phyloP scores from a whole-genome alignment of 306 rosid species.

The Lathyrus aphaca region DNA sequence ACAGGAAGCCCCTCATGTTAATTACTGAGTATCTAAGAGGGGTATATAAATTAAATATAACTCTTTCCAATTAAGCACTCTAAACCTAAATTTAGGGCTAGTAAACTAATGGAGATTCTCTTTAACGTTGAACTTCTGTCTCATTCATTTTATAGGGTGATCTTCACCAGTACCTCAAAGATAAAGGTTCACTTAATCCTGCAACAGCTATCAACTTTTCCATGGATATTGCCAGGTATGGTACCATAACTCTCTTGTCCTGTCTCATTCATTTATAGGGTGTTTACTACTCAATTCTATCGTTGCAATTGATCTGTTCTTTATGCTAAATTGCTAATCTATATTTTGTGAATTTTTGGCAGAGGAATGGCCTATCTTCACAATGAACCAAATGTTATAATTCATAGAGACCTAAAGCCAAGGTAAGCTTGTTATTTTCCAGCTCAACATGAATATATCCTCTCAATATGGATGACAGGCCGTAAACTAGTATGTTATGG shows the following conservation, averaged over 20 bases:
- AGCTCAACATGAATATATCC: slow-evolving; percentile 30
- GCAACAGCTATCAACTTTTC: slow-evolving; percentile 78
- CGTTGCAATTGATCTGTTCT: slow-evolving; percentile 4
- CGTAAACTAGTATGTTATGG: slow-evolving; percentile 13
- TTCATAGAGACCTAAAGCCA: slow-evolving; percentile 94
- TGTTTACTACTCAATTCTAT: neutral
- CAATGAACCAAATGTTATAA: slow-evolving; percentile 89
- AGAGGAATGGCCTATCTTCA: slow-evolving; percentile 99
- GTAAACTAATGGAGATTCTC: slow-evolving; percentile 26
- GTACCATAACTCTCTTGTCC: slow-evolving; percentile 19
- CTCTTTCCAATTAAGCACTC: slow-evolving; percentile 32
- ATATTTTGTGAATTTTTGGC: slow-evolving; percentile 44
- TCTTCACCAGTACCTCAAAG: slow-evolving; percentile 96
- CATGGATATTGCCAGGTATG: slow-evolving; percentile 87
- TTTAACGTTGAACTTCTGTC: slow-evolving; percentile 44
- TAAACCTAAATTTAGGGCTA: slow-evolving; percentile 23
- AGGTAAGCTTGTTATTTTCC: slow-evolving; percentile 60
- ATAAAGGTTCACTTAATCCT: slow-evolving; percentile 80
- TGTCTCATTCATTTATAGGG: no score
- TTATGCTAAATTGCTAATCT: slow-evolving; percentile 51
- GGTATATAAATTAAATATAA: slow-evolving; percentile 53
- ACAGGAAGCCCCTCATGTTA: slow-evolving; percentile 92
- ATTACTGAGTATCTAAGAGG: slow-evolving; percentile 95
- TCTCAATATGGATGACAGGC: slow-evolving; percentile 21
- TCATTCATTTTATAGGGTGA: slow-evolving; percentile 71